Base-by-base conservation (phyloP, 2,329 filamentous ascomycete genomes). In the Meredithiella fracta region DNA sequence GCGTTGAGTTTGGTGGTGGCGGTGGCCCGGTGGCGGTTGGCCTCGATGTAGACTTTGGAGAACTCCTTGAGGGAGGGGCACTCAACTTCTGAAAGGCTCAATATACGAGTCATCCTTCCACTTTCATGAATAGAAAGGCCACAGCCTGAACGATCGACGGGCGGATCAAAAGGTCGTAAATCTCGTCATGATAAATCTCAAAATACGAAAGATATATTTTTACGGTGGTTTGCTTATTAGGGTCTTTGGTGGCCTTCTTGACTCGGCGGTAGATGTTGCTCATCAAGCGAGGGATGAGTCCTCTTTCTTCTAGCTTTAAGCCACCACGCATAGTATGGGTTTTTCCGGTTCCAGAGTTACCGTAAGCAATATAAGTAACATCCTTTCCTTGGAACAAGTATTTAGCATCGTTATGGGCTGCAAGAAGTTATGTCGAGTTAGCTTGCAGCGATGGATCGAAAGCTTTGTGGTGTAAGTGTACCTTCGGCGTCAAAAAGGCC, bases 101-200 rank as follows among this genome's bases (percentile, higher is more conserved):
- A 85, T 22, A 96, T 88, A 20, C 90, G 78, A 0, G 88, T 94
- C 71, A 86, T 92, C 60, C 86, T 87, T 62, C 85, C 83, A 64
- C 89, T 90, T 64, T 95, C 89, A 25, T 89, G 79, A 23, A 95
- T 78, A 1, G 86, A 86, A 25, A 95, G 72, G 0, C 90, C 90
- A 0, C 85, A 78, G 1, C 86, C 73, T 0, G 85, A 89, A 53
- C 92, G 84, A 71, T 89, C 94, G 67, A 96, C 90, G 0, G 83
- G 85, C 0, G 88, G 75, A 66, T 95, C 86, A 62, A 96, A 87
- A 96, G 73, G 66, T 96, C 90, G 64, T 83, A 95, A 20, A 95
- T 89, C 66, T 91, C 91, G 72, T 96, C 90, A 67, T 94, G 95
- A 70, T 96, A 96, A 62, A 96, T 95, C 67, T 96, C 90, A 70